Conservation (phyloP, 108 stramenopile species). For the Skeletonema grethae region DNA sequence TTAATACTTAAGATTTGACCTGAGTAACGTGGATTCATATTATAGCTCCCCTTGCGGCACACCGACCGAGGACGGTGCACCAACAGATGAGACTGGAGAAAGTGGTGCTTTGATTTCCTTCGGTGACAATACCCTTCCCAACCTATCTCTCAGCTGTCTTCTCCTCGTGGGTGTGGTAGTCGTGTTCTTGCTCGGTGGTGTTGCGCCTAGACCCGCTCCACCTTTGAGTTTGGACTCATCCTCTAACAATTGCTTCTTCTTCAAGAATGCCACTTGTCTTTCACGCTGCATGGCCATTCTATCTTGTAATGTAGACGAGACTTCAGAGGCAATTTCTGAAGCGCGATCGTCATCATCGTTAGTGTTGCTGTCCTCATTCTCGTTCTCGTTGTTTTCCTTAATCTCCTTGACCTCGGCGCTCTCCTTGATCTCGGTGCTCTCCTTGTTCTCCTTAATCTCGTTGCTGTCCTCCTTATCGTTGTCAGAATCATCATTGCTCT, state of each 20-base stretch:
- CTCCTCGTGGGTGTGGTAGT: constrained; percentile 5
- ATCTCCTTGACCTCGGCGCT: too few relatives aligned
- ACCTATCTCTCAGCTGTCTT: neutral
- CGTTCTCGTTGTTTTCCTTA: constrained; percentile 16
- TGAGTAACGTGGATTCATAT: neutral
- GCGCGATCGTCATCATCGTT: constrained; percentile 43
- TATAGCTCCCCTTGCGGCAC: neutral
- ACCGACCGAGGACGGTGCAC: neutral
- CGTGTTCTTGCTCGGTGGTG: constrained; percentile 10
- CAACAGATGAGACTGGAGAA: neutral
- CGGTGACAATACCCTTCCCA: neutral
- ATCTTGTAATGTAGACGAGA: constrained; percentile 60
- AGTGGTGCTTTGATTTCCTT: neutral
- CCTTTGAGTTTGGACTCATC: constrained; percentile 46
- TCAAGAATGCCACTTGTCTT: constrained; percentile 75
- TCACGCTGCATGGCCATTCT: constrained; percentile 71
- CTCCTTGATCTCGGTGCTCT: constrained; percentile 19
- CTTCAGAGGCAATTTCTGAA: constrained; percentile 41
- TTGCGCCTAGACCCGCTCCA: constrained; percentile 22
- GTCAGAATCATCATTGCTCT: neutral
- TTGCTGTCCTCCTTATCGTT: constrained; percentile 37
- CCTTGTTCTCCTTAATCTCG: constrained; percentile 13
- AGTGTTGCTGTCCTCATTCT: constrained; percentile 24
- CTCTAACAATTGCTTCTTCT: constrained; percentile 72
- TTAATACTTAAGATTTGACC: neutral